Evolutionary conservation across 495 filamentous ascomycete genomes (phyloP).

Genomic region (Penicillium cataractarum): DNA sequence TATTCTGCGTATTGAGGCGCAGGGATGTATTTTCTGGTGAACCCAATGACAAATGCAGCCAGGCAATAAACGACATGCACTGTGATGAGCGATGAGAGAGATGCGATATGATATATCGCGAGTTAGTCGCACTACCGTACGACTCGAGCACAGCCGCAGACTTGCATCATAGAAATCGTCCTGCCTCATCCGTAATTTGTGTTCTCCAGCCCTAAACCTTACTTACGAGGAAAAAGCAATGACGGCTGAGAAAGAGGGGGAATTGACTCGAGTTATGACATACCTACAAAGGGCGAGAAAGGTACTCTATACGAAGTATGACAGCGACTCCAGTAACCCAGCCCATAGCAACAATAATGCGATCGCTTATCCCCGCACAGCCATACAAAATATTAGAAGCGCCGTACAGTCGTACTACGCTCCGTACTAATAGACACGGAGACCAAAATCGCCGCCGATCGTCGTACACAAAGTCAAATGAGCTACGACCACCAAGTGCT

Average conservation of each 20-base stretch:
- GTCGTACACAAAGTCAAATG: background rate
- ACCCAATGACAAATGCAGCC: background rate
- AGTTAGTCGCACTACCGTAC: background rate
- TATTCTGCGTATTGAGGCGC: background rate
- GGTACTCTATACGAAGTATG: no score
- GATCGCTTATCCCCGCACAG: background rate
- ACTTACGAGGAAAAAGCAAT: background rate
- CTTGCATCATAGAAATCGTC: background rate
- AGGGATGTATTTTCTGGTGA: background rate
- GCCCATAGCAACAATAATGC: background rate
- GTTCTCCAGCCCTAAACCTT: background rate
- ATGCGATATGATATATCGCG: conserved; percentile 10
- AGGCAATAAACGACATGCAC: conserved; percentile 1
- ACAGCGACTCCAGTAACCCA: no score
- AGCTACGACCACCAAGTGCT: no score
- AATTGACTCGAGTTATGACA: background rate
- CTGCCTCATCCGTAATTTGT: background rate
- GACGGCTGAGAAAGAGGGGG: background rate
- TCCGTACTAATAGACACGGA: background rate
- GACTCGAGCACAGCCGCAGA: background rate
- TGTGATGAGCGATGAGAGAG: background rate
- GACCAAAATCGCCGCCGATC: background rate
- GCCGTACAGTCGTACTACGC: background rate
- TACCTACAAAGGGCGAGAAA: background rate
- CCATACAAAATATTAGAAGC: no score